phyloP scores from a whole-genome alignment of 257 asterid genomes.

The Fraxinus cuspidata region DNA sequence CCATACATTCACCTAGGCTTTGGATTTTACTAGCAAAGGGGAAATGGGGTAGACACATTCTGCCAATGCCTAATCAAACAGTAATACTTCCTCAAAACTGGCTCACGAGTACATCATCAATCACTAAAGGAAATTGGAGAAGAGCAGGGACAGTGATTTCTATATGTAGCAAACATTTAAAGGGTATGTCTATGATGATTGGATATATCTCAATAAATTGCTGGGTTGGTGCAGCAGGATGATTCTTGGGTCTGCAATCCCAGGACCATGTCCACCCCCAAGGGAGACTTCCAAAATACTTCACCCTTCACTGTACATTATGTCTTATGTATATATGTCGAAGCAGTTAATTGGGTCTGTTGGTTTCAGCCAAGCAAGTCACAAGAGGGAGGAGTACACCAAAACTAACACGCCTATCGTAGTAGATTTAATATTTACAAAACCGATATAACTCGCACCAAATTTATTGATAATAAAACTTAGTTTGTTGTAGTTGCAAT shows the following conservation, averaged over 20 bases:
- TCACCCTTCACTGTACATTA: not conserved
- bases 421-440: too few relatives aligned
- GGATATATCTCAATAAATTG: constrained; percentile 19
- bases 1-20: constrained; percentile 15
- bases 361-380: not conserved
- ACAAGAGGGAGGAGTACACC: not conserved
- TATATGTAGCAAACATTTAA: constrained; percentile 29
- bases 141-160: constrained; percentile 20
- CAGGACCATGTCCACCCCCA: not conserved
- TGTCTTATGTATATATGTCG: not conserved
- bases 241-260: constrained; percentile 8
- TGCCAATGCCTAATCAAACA: constrained; percentile 22
- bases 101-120: constrained; percentile 21
- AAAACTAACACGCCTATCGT: not conserved
- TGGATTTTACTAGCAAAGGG: constrained; percentile 15
- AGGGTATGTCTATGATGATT: constrained; percentile 16
- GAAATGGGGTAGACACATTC: constrained; percentile 10
- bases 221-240: constrained; percentile 25
- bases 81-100: constrained; percentile 27
- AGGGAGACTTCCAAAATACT: not conserved
- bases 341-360: not conserved
- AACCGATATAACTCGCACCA: not conserved
- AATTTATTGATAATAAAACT: not conserved
- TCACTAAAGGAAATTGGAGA: constrained; percentile 23
- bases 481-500: not conserved